Percentiles rank a stretch among this genome's conserved stretches.
Evolutionary conservation across 345 rosid genomes (phyloP).

Genomic region (Kandelia obovata): DNA sequence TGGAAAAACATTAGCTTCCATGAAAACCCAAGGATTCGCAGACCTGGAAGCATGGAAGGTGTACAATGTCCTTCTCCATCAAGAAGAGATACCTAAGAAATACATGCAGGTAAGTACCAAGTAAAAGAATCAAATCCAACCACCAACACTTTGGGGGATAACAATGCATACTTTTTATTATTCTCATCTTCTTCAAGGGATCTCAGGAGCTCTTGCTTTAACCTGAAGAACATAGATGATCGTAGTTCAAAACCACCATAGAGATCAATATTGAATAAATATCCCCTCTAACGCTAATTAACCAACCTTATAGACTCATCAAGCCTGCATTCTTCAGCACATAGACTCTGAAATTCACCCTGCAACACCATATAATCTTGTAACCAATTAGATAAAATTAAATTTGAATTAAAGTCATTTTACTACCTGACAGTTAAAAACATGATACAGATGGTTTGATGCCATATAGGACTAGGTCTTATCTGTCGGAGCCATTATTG

Average conservation of each 20-base stretch:
- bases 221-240: slow-evolving; percentile 39
- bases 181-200: slow-evolving; percentile 47
- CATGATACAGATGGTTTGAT: neutral
- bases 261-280: slow-evolving; percentile 5
- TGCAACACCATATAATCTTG: slow-evolving; percentile 18
- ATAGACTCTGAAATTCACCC: slow-evolving; percentile 54
- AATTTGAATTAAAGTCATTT: neutral
- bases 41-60: slow-evolving; percentile 64
- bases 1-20: slow-evolving; percentile 3
- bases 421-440: neutral
- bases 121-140: neutral
- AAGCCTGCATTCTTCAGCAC: slow-evolving; percentile 49
- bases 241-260: slow-evolving; percentile 16
- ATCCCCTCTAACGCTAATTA: slow-evolving; percentile 10
- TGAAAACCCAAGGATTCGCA: slow-evolving; percentile 7
- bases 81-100: slow-evolving; percentile 54
- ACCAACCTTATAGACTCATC: slow-evolving; percentile 60
- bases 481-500: neutral
- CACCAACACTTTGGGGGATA: neutral
- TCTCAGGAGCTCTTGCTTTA: slow-evolving; percentile 51
- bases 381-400: neutral
- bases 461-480: neutral
- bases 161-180: slow-evolving; percentile 35
- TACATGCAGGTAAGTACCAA: slow-evolving; percentile 11
- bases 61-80: slow-evolving; percentile 54